Conservation (phyloP, 2,329 filamentous ascomycete species). For the Emergomyces orientalis region DNA sequence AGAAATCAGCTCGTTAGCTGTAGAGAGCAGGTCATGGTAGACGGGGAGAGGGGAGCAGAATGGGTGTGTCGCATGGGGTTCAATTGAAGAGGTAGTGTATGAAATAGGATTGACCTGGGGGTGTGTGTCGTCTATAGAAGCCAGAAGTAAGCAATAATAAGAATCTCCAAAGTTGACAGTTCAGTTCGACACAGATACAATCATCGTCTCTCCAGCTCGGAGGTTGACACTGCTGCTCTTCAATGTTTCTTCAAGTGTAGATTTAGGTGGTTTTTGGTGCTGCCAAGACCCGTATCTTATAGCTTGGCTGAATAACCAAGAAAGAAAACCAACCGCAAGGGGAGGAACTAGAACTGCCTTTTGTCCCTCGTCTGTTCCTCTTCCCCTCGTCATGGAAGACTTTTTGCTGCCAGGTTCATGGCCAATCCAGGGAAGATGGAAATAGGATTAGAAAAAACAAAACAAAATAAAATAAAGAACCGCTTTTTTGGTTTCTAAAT, state of each 20-base stretch:
- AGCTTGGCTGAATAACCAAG: too few relatives aligned
- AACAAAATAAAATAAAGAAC: too few relatives aligned
- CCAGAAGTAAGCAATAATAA: neutral
- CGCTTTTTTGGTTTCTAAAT: too few relatives aligned
- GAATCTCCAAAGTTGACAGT: neutral
- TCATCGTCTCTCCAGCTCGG: neutral
- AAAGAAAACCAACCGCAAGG: too few relatives aligned
- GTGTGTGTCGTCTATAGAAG: neutral
- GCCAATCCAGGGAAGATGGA: neutral
- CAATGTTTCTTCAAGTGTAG: too few relatives aligned
- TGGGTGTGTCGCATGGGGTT: neutral
- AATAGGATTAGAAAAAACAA: too few relatives aligned
- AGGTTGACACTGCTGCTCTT: too few relatives aligned
- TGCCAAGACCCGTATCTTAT: neutral
- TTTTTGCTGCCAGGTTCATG: neutral
- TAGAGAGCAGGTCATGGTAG: constrained; percentile 1
- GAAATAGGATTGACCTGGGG: neutral
- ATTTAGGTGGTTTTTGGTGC: neutral
- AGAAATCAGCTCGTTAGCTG: neutral
- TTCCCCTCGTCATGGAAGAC: neutral
- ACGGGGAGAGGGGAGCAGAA: neutral
- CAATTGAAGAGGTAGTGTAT: neutral
- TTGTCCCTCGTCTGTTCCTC: too few relatives aligned
- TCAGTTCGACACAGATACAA: too few relatives aligned
- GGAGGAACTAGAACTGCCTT: neutral